phyloP scores from a whole-genome alignment of 208 protist species.

The Trypanosoma avium region DNA sequence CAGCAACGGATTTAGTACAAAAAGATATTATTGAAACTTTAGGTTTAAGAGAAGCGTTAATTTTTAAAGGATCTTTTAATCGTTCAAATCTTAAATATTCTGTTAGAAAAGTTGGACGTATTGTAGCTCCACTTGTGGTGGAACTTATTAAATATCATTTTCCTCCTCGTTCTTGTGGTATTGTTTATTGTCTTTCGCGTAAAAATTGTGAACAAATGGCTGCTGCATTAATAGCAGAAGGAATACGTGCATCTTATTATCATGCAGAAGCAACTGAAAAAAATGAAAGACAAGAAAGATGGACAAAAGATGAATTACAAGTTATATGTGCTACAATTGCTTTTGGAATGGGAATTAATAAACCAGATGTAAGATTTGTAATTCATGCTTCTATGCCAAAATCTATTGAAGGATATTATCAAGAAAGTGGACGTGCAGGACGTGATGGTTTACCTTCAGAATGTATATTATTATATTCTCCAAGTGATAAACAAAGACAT shows the following conservation, averaged over 20 bases:
- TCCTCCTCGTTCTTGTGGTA: conserved; percentile 66
- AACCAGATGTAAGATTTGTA: conserved; percentile 97
- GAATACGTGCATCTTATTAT: conserved; percentile 74
- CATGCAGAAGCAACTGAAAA: conserved; percentile 68
- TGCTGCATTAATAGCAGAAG: conserved; percentile 35
- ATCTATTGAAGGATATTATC: conserved; percentile 97
- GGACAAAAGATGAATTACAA: conserved; percentile 88
- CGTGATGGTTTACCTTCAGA: conserved; percentile 91
- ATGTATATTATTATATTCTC: conserved; percentile 76
- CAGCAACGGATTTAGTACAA: conserved; percentile 81
- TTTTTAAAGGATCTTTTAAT: conserved; percentile 88
- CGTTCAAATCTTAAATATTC: conserved; percentile 75
- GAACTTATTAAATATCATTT: conserved; percentile 70
- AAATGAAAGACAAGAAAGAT: conserved; percentile 84
- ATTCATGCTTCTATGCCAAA: conserved; percentile 97
- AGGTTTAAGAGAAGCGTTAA: conserved; percentile 53
- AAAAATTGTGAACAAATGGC: conserved; percentile 87
- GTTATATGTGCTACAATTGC: conserved; percentile 98
- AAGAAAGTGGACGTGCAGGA: conserved; percentile 97
- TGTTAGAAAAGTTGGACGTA: conserved; percentile 63
- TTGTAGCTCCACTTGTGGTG: conserved; percentile 44
- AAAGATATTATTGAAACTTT: conserved; percentile 86
- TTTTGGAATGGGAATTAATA: conserved; percentile 99
- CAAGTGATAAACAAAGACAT: conserved; percentile 69
- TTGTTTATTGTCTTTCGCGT: conserved; percentile 86